Percentiles rank a stretch among this genome's conserved stretches.
These are phyloP conservation scores for Talaromyces verruculosus DNA, from an alignment of 2,329 filamentous ascomycete species.

Conservation along the genomic window DNA sequence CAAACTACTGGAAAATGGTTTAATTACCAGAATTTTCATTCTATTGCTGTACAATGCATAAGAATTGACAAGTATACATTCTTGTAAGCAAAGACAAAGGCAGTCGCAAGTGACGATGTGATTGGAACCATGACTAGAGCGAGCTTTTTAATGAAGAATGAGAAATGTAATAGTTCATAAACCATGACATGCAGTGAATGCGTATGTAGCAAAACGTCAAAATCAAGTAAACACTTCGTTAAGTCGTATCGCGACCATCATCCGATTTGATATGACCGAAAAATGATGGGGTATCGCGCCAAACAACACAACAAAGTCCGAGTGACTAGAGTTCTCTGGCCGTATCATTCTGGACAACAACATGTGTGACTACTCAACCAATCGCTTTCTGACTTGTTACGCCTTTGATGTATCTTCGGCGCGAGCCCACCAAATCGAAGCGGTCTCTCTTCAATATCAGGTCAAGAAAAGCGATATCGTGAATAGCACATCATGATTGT, in stretches of 20 bases:
- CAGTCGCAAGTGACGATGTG: neutral
- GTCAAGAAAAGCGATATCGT: conserved; percentile 18
- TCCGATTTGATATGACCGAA: conserved; percentile 3
- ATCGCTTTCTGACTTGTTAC: conserved; percentile 10
- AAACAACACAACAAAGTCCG: conserved; percentile 13
- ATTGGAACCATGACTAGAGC: neutral
- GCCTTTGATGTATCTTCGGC: conserved; percentile 3
- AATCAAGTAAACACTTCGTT: conserved; percentile 12
- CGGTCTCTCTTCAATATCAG: conserved; percentile 13
- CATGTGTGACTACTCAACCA: neutral
- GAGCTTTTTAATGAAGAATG: conserved; percentile 7
- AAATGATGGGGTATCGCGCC: conserved; percentile 9
- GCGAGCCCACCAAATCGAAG: conserved; percentile 12
- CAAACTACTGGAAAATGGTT: neutral
- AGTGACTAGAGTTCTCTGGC: neutral
- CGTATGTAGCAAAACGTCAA: conserved; percentile 13
- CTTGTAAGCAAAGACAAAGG: conserved; percentile 3
- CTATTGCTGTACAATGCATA: conserved; percentile 18
- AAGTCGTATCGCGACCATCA: conserved; percentile 11
- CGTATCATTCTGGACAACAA: conserved; percentile 10
- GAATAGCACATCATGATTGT: conserved; percentile 15
- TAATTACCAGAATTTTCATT: neutral
- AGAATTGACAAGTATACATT: neutral
- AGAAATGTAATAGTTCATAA: conserved; percentile 9
- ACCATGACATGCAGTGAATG: conserved; percentile 15